Conservation (phyloP, 768 basidiomycete genomes). For the Amyloporia xantha region DNA sequence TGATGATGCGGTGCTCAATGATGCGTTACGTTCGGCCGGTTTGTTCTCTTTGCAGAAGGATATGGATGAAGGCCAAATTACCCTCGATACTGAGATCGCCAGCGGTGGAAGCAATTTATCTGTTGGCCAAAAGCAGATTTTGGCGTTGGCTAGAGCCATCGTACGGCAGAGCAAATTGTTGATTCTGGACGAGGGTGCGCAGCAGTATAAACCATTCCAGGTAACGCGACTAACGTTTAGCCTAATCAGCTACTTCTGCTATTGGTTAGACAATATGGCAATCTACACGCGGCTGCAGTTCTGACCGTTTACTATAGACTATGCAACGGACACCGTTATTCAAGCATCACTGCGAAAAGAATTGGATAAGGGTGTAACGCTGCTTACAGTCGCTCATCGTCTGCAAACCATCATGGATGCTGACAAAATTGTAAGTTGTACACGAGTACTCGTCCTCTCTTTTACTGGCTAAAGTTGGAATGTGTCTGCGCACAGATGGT, state of each 20-base stretch:
- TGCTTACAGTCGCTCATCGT: slow-evolving; percentile 63
- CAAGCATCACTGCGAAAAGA: slow-evolving; percentile 48
- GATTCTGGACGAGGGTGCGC: slow-evolving; percentile 41
- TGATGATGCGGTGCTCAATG: slow-evolving; percentile 45
- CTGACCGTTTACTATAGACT: slow-evolving; percentile 10
- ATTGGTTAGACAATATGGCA: slow-evolving; percentile 38
- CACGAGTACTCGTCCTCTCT: not conserved
- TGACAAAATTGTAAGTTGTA: slow-evolving; percentile 23
- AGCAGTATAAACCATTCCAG: slow-evolving; percentile 45
- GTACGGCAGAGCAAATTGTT: slow-evolving; percentile 49
- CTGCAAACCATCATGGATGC: slow-evolving; percentile 36
- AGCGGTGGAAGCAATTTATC: slow-evolving; percentile 41
- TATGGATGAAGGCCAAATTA: slow-evolving; percentile 31
- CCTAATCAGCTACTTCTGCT: slow-evolving; percentile 18
- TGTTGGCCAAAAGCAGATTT: slow-evolving; percentile 55
- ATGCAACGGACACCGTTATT: slow-evolving; percentile 50
- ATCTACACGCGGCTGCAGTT: slow-evolving; percentile 1
- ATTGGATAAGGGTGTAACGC: slow-evolving; percentile 36
- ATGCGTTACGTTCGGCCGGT: slow-evolving; percentile 42
- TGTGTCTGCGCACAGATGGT: slow-evolving; percentile 29
- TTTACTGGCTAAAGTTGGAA: slow-evolving; percentile 24
- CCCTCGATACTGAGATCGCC: slow-evolving; percentile 39
- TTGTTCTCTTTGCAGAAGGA: slow-evolving; percentile 33
- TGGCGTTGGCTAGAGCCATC: slow-evolving; percentile 54
- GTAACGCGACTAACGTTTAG: slow-evolving; percentile 17